Evolutionary conservation across 140 eudicot species (phyloP), one percentile per base, ranked within the genome.

Genomic region (Ambrosia hybrid): DNA sequence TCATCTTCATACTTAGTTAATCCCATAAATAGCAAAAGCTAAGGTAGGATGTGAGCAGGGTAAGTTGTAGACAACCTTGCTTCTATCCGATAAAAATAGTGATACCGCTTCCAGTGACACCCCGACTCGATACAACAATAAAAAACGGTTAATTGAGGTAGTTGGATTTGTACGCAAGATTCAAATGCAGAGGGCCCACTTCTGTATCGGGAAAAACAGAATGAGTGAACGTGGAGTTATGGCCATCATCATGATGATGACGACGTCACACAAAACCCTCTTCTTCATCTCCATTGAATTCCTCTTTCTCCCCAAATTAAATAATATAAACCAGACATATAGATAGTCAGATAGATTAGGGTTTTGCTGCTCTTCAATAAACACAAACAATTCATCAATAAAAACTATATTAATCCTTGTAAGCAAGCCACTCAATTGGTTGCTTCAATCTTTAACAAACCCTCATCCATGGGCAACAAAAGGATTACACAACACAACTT

Each of bases 391-490:
- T 72, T 60, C 15, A 21, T 59, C 34, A 9, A 21, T 21, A 5
- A 33, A 45, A 33, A 48, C 69, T 60, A 73, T n/a, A 38, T 3
- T 6, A 38, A 38, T 38, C 43, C 43, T 38, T 38, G 43, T 38
- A 38, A 2, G 6, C 43, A 38, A 38, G 43, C 43, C 43, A 38
- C 74, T 79, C 81, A 67, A 74, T 70, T 81, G 61, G 51, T 74
- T 78, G 87, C 81, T 79, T 79, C 79, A 65, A 78, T 70, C 71
- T 53, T 62, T 64, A 62, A 15, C 43, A 62, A 73, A 73, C 71
- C 78, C 78, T 12, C 62, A 73, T 62, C 48, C 8, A 59, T 59
- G 69, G 76, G 63, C 60, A 72, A 72, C 15, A 9, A 59, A 46
- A 59, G 37, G 61, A 46, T 73, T 73, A 60, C 60, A 60, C 59